Conservation (phyloP, 305 asterid genomes). For the Fraxinus latifolia region DNA sequence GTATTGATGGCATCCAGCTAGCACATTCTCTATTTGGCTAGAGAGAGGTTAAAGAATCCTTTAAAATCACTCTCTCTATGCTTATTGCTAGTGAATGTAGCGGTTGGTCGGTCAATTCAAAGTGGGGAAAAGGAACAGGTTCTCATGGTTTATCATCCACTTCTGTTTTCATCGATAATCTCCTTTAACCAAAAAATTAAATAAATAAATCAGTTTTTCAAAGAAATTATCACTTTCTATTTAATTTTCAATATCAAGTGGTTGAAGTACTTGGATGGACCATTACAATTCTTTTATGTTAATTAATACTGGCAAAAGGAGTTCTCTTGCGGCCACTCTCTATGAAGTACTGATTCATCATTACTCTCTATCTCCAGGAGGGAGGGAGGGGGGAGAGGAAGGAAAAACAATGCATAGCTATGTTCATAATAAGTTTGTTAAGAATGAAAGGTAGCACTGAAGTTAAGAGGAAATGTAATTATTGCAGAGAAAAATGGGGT, state of each 20-base stretch:
- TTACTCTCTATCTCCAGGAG: not conserved
- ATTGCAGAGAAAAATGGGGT: not conserved
- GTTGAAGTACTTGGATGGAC: not conserved
- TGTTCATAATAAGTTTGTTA: not conserved
- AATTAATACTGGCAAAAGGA: not conserved
- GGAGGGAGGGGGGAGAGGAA: not conserved
- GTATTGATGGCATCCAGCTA: not conserved
- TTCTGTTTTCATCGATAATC: not conserved
- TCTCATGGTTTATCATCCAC: not conserved
- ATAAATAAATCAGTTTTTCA: not conserved
- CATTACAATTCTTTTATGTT: not conserved
- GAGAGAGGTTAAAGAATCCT: not conserved
- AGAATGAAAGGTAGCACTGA: not conserved
- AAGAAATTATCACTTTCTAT: not conserved
- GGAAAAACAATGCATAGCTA: not conserved
- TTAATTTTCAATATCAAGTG: not conserved
- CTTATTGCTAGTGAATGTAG: not conserved
- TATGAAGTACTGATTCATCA: not conserved
- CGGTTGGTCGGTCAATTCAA: not conserved
- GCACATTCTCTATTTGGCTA: not conserved
- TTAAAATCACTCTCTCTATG: not conserved
- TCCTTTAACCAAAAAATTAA: not conserved
- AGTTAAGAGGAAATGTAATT: not conserved
- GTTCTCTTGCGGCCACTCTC: not conserved
- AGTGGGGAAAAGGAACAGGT: not conserved